Evolutionary conservation across 1,284 basidiomycete species (phyloP), one percentile per base, ranked within the genome.

Genomic region (Irpex rosettiformis): DNA sequence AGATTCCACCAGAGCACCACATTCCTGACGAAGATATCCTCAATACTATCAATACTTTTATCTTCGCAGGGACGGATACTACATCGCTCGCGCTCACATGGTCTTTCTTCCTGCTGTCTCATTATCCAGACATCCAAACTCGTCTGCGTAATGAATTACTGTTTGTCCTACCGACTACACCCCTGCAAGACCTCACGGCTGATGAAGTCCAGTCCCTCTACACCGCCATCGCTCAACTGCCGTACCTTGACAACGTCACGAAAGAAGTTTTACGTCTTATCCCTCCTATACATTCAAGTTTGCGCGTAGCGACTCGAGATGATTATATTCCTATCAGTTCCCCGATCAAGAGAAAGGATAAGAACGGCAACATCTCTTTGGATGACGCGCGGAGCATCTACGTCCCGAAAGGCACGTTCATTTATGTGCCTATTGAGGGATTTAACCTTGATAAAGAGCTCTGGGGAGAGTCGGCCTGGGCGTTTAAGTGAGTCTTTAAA

Each of bases 51-150:
- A 93, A 91, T 64, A 93, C 92, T 0, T 89, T 94, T 70, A 84
- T 93, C 77, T 92, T 94, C 71, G 92, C 90, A 13, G 92, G 92
- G 10, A 90, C 90, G 3, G 91, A 94, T 67, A 93, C 93, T 0
- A 89, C 88, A 10, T 89, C 89, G 1, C 81, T 93, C 27, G 80
- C 86, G 8, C 75, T 93, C 52, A 88, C 89, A 0, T 94, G 91
- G 91, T 85, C 86, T 1, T 72, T 94, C 24, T 74, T 83, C 59
- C 77, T 91, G 11, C 80, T 94, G 42, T 85, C 91, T 0, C 77
- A 79, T 61, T 73, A 90, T 66, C 84, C 83, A 0, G 72, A 75
- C 1, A 70, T 85, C 7, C 93, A 94, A 71, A 73, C 74, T 16
- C 83, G 81, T 18, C 78, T 93, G 25, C 85, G 88, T 22, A 65